Conservation (phyloP, 495 filamentous ascomycete species). For the Astrothelium subdiscretum region DNA sequence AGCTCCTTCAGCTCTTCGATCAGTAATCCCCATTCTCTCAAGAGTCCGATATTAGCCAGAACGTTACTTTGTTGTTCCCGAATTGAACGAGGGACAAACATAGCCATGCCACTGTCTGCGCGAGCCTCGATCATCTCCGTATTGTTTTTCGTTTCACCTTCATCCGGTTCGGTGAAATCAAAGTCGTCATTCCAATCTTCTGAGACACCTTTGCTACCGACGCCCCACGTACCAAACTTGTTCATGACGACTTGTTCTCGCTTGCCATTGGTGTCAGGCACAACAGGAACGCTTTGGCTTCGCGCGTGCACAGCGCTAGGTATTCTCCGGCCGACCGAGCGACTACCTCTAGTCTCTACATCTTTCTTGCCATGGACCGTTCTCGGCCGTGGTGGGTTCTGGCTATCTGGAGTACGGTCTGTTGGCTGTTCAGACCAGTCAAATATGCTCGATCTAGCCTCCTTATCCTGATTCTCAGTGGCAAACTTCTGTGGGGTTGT, state of each 20-base stretch:
- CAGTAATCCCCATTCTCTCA: conserved; percentile 30
- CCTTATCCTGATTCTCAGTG: conserved; percentile 25
- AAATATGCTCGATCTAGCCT: conserved; percentile 52
- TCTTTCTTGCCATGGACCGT: conserved; percentile 88
- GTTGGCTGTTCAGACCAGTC: conserved; percentile 72
- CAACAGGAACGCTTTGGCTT: conserved; percentile 91
- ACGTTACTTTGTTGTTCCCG: conserved; percentile 32
- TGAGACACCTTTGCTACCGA: conserved; percentile 61
- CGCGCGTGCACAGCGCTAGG: conserved; percentile 71
- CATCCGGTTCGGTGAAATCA: conserved; percentile 24
- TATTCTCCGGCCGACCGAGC: conserved; percentile 59
- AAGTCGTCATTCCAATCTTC: conserved; percentile 37
- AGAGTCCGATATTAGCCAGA: conserved; percentile 29
- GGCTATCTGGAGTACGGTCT: conserved; percentile 39
- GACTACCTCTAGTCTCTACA: conserved; percentile 58
- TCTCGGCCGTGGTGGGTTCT: conserved; percentile 58
- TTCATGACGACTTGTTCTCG: conserved; percentile 45
- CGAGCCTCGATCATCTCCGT: conserved; percentile 9
- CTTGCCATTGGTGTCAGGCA: conserved; percentile 52
- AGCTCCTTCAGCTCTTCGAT: conserved; percentile 34
- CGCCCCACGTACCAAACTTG: conserved; percentile 82
- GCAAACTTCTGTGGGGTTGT: conserved; percentile 13
- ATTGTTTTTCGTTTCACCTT: neutral
- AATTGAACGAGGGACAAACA: conserved; percentile 30
- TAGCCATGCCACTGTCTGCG: conserved; percentile 27